phyloP scores from a whole-genome alignment of 305 asterid species.

The Plantago lanceolata region DNA sequence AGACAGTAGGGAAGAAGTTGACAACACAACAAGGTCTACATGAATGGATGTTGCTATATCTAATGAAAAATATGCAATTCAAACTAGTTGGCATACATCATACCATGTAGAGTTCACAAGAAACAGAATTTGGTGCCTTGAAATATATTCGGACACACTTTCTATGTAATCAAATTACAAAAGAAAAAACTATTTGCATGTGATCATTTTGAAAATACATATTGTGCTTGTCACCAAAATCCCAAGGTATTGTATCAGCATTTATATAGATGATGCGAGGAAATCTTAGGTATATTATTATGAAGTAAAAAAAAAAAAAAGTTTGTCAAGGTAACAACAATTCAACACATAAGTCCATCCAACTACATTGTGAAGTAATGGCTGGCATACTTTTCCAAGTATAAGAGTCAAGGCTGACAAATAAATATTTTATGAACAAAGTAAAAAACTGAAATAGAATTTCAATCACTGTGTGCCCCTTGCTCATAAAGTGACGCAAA shows the following conservation, averaged over 20 bases:
- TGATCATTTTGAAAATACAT: background rate
- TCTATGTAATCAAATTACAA: background rate
- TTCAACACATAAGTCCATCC: background rate
- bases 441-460: background rate
- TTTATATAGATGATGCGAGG: background rate
- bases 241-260: background rate
- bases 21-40: constrained; percentile 5
- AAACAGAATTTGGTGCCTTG: background rate
- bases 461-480: background rate
- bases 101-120: background rate
- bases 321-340: no score
- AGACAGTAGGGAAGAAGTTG: constrained; percentile 13
- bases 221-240: background rate
- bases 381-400: background rate
- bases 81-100: no score
- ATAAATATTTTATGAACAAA: no score
- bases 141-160: background rate
- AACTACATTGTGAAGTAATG: no score
- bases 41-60: background rate
- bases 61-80: no score
- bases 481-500: background rate
- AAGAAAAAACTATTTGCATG: background rate
- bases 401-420: background rate
- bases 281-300: background rate
- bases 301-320: background rate